A percentile compares a stretch with the other conserved stretches of the same genome.
Conservation (phyloP, 139 green algal genomes). For the Chlamydomonas schloesseri region DNA sequence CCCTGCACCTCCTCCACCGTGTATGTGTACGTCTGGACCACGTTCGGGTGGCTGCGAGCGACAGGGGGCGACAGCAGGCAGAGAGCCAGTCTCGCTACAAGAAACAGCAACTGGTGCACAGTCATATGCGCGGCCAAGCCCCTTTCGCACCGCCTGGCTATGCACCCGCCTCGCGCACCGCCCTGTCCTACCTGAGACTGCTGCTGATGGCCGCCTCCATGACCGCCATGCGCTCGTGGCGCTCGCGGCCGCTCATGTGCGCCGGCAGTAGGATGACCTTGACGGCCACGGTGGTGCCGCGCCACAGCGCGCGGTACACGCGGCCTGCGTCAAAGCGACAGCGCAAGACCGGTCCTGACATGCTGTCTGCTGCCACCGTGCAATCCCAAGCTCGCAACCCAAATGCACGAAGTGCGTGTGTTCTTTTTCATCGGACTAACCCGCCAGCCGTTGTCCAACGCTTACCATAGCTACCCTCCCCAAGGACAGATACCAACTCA, state of each 20-base stretch:
- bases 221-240: slow-evolving; percentile 56
- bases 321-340: too few relatives aligned
- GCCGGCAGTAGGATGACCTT: slow-evolving; percentile 60
- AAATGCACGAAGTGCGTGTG: too few relatives aligned
- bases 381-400: too few relatives aligned
- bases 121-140: neutral
- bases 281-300: slow-evolving; percentile 50
- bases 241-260: slow-evolving; percentile 55
- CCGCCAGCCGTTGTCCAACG: too few relatives aligned
- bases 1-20: neutral
- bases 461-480: slow-evolving; percentile 56
- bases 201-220: slow-evolving; percentile 67
- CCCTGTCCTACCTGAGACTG: slow-evolving; percentile 34
- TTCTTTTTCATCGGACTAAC: too few relatives aligned
- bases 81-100: neutral
- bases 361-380: too few relatives aligned
- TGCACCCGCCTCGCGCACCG: too few relatives aligned
- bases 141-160: too few relatives aligned
- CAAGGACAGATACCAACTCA: slow-evolving; percentile 43
- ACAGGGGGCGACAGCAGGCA: too few relatives aligned
- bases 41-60: neutral
- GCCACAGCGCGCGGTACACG: slow-evolving; percentile 52
- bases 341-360: too few relatives aligned
- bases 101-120: too few relatives aligned
- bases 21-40: slow-evolving; percentile 36